Evolutionary conservation across 345 rosid species (phyloP).

Genomic region (Eucalyptus paniculata): DNA sequence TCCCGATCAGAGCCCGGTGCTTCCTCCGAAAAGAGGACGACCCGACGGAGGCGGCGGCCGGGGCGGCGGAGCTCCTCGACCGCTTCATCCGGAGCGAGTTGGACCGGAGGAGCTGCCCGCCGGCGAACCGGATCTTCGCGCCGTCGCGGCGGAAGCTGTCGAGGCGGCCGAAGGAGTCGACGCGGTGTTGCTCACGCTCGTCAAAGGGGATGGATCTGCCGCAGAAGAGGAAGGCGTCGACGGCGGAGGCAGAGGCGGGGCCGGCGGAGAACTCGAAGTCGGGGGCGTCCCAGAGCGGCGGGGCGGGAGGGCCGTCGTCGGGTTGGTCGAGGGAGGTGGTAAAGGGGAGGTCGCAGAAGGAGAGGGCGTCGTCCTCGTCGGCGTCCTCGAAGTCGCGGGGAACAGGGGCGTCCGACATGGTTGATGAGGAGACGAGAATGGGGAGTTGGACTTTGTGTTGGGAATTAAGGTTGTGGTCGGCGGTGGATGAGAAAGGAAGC

Average conservation of each 20-base stretch:
- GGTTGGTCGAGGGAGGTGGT: not conserved
- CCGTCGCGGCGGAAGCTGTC: not conserved
- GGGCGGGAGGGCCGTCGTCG: not conserved
- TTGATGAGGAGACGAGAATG: not conserved
- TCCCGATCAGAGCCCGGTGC: conserved; percentile 13
- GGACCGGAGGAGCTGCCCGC: not conserved
- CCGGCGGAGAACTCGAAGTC: conserved; percentile 11
- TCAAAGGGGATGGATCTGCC: not conserved
- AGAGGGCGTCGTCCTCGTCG: conserved; percentile 7
- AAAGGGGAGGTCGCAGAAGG: conserved; percentile 6
- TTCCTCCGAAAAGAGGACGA: not conserved
- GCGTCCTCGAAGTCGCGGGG: not conserved
- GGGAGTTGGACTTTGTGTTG: not conserved
- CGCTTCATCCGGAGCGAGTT: not conserved
- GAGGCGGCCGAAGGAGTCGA: not conserved
- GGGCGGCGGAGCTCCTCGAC: not conserved
- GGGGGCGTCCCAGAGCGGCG: not conserved
- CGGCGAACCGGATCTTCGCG: not conserved
- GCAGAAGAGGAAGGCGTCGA: not conserved
- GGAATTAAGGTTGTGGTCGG: not conserved
- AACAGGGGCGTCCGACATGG: not conserved
- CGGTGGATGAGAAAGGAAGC: not conserved
- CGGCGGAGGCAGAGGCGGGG: not conserved
- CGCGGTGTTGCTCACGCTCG: not conserved
- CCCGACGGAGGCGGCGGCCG: not conserved